These are phyloP conservation scores for Russula griseocarnosa DNA, from an alignment of 768 basidiomycete genomes.

Conservation along the genomic window DNA sequence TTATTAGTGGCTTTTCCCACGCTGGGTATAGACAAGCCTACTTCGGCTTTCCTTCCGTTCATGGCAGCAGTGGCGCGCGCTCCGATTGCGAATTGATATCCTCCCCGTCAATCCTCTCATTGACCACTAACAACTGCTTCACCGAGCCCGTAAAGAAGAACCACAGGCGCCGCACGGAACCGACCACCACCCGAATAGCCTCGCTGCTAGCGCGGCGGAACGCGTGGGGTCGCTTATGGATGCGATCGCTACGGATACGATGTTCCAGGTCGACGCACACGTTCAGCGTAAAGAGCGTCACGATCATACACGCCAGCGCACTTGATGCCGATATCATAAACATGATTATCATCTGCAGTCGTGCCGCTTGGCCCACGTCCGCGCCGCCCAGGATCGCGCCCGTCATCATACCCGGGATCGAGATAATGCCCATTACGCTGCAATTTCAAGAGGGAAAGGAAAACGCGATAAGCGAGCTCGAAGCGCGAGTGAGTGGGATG, in stretches of 20 bases:
- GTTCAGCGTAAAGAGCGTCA: slow-evolving; percentile 55
- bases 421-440: slow-evolving; percentile 71
- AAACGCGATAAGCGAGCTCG: not conserved
- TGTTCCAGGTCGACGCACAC: slow-evolving; percentile 70
- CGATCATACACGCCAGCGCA: slow-evolving; percentile 62
- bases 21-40: not conserved
- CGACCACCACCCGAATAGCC: not conserved
- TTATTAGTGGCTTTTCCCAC: not conserved
- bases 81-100: slow-evolving; percentile 2
- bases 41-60: not conserved
- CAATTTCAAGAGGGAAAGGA: not conserved
- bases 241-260: slow-evolving; percentile 59
- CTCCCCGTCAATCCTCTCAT: not conserved
- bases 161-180: not conserved
- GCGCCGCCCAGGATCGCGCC: slow-evolving; percentile 86
- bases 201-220: not conserved
- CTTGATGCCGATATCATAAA: slow-evolving; percentile 86
- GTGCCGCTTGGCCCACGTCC: slow-evolving; percentile 79
- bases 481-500: not conserved
- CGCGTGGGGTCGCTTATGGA: slow-evolving; percentile 38
- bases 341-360: slow-evolving; percentile 93
- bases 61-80: slow-evolving; percentile 9
- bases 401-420: slow-evolving; percentile 89
- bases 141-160: not conserved
- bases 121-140: not conserved